phyloP scores from a whole-genome alignment of 2,329 filamentous ascomycete genomes.

The Fusarium devonianum region DNA sequence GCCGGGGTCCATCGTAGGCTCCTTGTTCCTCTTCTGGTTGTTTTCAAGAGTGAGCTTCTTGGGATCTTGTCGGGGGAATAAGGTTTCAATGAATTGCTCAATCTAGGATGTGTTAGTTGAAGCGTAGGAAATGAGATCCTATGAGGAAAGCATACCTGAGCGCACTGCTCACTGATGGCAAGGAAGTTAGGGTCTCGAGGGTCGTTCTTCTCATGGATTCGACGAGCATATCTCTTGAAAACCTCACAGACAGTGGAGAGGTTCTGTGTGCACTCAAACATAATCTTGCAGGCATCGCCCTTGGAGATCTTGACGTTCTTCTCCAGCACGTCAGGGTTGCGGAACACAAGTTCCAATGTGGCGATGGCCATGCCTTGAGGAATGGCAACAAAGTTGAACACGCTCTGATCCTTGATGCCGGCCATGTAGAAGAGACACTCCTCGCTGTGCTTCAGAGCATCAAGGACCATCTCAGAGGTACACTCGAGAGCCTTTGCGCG shows the following conservation, averaged over 20 bases:
- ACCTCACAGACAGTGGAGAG: slow-evolving; percentile 80
- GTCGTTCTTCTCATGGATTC: slow-evolving; percentile 93
- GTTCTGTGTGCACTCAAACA: slow-evolving; percentile 94
- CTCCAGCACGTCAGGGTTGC: slow-evolving; percentile 85
- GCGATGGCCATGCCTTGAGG: slow-evolving; percentile 98
- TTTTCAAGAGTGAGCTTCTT: slow-evolving; percentile 59
- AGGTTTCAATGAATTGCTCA: slow-evolving; percentile 92
- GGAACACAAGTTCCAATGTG: slow-evolving; percentile 89
- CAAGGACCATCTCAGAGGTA: slow-evolving; percentile 92
- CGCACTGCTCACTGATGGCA: slow-evolving; percentile 89
- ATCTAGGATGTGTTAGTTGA: slow-evolving; percentile 61
- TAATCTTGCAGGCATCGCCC: slow-evolving; percentile 88
- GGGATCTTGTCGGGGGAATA: slow-evolving; percentile 86
- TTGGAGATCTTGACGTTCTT: slow-evolving; percentile 96
- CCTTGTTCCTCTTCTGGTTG: slow-evolving; percentile 48
- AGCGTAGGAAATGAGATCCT: accelerated
- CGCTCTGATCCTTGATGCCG: slow-evolving; percentile 91
- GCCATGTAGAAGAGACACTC: slow-evolving; percentile 99
- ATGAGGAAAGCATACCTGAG: slow-evolving; percentile 64
- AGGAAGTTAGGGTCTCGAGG: slow-evolving; percentile 92
- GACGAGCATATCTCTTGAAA: slow-evolving; percentile 78
- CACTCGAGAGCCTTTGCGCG: slow-evolving; percentile 80
- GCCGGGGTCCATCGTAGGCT: slow-evolving; percentile 59
- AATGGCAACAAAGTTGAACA: slow-evolving; percentile 99
- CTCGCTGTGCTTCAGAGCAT: slow-evolving; percentile 84